Conservation (phyloP, 768 basidiomycete genomes). For the Cantharellus anzutake region DNA sequence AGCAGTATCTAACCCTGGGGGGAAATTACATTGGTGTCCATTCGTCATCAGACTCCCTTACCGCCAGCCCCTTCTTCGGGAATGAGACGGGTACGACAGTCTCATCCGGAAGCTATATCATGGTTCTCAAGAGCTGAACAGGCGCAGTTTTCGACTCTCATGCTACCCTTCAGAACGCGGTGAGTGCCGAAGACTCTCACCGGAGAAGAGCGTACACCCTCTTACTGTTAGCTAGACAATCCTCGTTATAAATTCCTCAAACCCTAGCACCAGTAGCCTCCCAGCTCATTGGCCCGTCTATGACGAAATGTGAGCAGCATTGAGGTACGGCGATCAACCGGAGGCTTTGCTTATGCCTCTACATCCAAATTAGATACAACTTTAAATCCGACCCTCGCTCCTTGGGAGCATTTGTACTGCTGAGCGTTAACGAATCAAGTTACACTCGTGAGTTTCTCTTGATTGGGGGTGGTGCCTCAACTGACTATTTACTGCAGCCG, state of each 20-base stretch:
- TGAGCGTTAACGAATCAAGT: conserved; percentile 46
- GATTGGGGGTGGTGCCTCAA: background rate
- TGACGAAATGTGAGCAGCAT: conserved; percentile 14
- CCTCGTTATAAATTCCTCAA: conserved; percentile 10
- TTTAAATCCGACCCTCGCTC: conserved; percentile 52
- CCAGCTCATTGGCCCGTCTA: conserved; percentile 19
- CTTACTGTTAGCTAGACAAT: background rate
- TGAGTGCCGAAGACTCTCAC: background rate
- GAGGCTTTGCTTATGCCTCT: background rate
- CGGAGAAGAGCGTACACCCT: background rate
- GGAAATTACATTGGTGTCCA: conserved; percentile 58
- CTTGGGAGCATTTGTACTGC: conserved; percentile 40
- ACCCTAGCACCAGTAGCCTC: conserved; percentile 17
- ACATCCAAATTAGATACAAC: conserved; percentile 31
- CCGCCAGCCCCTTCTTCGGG: conserved; percentile 36
- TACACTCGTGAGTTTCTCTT: conserved; percentile 27
- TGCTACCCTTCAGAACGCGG: background rate
- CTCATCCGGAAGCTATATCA: background rate
- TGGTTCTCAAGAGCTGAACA: background rate
- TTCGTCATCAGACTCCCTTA: conserved; percentile 40
- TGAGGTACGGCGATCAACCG: background rate
- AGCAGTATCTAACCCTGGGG: conserved; percentile 42
- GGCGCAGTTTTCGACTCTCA: background rate
- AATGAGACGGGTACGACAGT: conserved; percentile 27
- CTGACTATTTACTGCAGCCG: conserved; percentile 22